Evolutionary conservation across 345 rosid species (phyloP).

Genomic region (Odontarrhena argentea): DNA sequence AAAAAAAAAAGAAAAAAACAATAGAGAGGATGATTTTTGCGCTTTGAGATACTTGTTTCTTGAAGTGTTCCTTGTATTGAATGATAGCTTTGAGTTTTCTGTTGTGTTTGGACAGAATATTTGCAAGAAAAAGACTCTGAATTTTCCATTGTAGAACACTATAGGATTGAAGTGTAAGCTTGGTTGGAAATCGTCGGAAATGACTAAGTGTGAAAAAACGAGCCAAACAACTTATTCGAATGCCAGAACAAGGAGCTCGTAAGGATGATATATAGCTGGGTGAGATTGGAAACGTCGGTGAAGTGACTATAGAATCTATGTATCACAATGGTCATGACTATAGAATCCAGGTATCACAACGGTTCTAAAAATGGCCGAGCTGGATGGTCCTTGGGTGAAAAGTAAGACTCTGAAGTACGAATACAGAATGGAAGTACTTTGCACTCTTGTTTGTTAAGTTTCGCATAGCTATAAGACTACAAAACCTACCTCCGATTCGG

Average conservation of each 20-base stretch:
- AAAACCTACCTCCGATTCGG: neutral
- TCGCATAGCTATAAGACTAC: neutral
- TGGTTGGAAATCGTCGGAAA: neutral
- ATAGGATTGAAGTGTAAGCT: neutral
- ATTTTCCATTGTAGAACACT: neutral
- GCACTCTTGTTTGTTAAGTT: neutral
- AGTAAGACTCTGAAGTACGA: too few species aligned
- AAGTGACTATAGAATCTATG: too few species aligned
- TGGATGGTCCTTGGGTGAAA: too few species aligned
- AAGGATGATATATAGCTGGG: too few species aligned
- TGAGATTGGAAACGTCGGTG: too few species aligned
- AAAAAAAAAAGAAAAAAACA: neutral
- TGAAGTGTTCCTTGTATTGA: constrained; percentile 13
- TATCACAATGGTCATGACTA: too few species aligned
- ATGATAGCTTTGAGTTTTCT: constrained; percentile 11
- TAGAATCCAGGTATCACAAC: too few species aligned
- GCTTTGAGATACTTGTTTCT: constrained; percentile 5
- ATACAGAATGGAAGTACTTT: neutral
- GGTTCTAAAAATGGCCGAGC: too few species aligned
- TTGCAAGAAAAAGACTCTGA: neutral
- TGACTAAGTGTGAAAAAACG: too few species aligned
- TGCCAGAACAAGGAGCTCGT: too few species aligned
- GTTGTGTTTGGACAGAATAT: neutral
- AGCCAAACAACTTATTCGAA: too few species aligned
- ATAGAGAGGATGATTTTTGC: neutral